Percentiles rank a stretch among this genome's conserved stretches.
Evolutionary conservation across 768 basidiomycete species (phyloP).

Genomic region (Amanita fuliginea): DNA sequence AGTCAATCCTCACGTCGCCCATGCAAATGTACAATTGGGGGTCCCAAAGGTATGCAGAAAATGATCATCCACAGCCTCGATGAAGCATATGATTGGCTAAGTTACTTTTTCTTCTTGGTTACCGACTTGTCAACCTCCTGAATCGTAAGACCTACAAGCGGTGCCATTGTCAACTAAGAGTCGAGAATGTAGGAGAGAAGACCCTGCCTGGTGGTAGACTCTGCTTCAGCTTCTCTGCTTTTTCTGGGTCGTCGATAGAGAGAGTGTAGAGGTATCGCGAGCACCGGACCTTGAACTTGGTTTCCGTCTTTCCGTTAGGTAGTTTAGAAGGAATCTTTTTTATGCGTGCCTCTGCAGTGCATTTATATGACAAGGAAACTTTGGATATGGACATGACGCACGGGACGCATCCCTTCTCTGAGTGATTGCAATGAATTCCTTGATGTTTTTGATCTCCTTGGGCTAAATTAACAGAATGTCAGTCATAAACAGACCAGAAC

Average conservation of each 20-base stretch:
- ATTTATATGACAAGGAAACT: neutral
- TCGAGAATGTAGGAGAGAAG: neutral
- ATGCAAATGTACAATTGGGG: slow-evolving; percentile 20
- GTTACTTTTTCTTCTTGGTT: slow-evolving; percentile 57
- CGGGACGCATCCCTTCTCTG: slow-evolving; percentile 95
- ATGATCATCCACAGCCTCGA: slow-evolving; percentile 8
- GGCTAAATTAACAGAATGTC: slow-evolving; percentile 40
- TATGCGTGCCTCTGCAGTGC: slow-evolving; percentile 79
- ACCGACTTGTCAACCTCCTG: slow-evolving; percentile 55
- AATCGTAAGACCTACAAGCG: slow-evolving; percentile 48
- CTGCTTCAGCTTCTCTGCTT: slow-evolving; percentile 96
- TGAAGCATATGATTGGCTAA: slow-evolving; percentile 12
- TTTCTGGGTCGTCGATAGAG: slow-evolving; percentile 89
- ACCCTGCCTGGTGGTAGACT: slow-evolving; percentile 86
- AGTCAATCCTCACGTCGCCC: neutral
- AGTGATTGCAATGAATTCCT: slow-evolving; percentile 95
- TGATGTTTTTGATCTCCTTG: slow-evolving; percentile 97
- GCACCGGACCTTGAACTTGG: slow-evolving; percentile 99
- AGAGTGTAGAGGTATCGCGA: slow-evolving; percentile 97
- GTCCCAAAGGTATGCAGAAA: slow-evolving; percentile 13
- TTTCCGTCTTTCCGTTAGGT: slow-evolving; percentile 64
- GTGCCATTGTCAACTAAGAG: neutral
- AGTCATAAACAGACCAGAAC: neutral
- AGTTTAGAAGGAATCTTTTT: slow-evolving; percentile 78
- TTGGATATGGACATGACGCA: slow-evolving; percentile 35